phyloP scores from a whole-genome alignment of 169 alveolate genomes.

The Plasmodium blacklocki region DNA sequence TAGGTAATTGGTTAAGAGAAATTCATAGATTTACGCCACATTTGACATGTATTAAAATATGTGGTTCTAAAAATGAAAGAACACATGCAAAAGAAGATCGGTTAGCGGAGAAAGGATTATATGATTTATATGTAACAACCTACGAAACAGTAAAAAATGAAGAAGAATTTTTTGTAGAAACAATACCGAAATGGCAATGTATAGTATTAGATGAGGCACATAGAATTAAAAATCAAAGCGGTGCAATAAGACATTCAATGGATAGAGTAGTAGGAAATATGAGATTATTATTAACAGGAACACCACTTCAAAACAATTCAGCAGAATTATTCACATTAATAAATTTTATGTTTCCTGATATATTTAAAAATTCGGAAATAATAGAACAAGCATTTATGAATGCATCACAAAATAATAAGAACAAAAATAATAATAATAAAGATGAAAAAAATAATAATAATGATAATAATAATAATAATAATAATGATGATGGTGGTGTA shows the following conservation, averaged over 20 bases:
- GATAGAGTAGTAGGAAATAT: constrained; percentile 91
- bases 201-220: constrained; percentile 99
- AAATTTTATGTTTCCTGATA: constrained; percentile 98
- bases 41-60: constrained; percentile 89
- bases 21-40: constrained; percentile 92
- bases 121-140: constrained; percentile 92
- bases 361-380: constrained; percentile 94
- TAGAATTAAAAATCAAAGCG: constrained; percentile 97
- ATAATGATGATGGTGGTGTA: not conserved
- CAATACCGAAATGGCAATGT: constrained; percentile 94
- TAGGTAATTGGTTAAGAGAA: constrained; percentile 97
- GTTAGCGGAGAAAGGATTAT: constrained; percentile 87
- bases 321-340: constrained; percentile 95
- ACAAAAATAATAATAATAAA: constrained; percentile 18
- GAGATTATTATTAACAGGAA: constrained; percentile 95
- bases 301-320: constrained; percentile 96
- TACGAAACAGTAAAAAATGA: constrained; percentile 94
- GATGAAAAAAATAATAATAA: constrained; percentile 30
- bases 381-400: constrained; percentile 92
- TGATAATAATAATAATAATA: constrained; percentile 31
- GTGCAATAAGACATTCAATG: constrained; percentile 94
- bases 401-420: constrained; percentile 32
- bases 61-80: constrained; percentile 91
- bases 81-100: constrained; percentile 90
- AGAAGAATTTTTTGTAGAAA: constrained; percentile 91